Evolutionary conservation across 2,329 filamentous ascomycete genomes (phyloP).

Genomic region (Zymoseptoria tritici): DNA sequence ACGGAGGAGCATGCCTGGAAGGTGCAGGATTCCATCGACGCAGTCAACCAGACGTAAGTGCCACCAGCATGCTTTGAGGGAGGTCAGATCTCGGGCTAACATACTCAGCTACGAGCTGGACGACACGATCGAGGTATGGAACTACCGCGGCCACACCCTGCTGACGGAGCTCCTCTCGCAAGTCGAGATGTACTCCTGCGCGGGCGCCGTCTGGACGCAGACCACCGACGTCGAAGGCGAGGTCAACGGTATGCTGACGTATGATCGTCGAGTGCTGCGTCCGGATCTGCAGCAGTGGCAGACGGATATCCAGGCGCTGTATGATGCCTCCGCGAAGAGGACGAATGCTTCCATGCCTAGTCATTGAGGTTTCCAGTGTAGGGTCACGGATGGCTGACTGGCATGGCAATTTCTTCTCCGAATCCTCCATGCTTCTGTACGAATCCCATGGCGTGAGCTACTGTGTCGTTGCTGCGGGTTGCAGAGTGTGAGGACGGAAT

Average conservation of each 20-base stretch:
- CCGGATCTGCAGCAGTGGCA: constrained; percentile 48
- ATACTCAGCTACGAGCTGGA: constrained; percentile 53
- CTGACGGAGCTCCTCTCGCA: constrained; percentile 44
- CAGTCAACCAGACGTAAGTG: constrained; percentile 50
- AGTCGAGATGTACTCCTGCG: constrained; percentile 52
- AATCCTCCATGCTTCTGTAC: not conserved
- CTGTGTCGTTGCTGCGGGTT: no score
- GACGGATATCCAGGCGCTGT: constrained; percentile 52
- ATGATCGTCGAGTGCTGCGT: constrained; percentile 53
- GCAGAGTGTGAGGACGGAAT: no score
- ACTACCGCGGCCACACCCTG: constrained; percentile 54
- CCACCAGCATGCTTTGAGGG: not conserved
- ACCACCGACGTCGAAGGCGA: constrained; percentile 69
- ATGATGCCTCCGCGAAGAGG: constrained; percentile 42
- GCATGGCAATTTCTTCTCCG: not conserved
- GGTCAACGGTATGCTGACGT: constrained; percentile 61
- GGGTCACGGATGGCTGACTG: not conserved
- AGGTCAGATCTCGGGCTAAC: not conserved
- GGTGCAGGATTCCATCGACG: constrained; percentile 49
- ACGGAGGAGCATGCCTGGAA: constrained; percentile 61
- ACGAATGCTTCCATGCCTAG: constrained; percentile 13
- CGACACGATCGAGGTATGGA: constrained; percentile 52
- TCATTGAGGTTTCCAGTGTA: not conserved
- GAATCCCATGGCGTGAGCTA: not conserved
- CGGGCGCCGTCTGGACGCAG: constrained; percentile 64